phyloP scores from a whole-genome alignment of 208 protist genomes.

The Tritrichomonas musculus region DNA sequence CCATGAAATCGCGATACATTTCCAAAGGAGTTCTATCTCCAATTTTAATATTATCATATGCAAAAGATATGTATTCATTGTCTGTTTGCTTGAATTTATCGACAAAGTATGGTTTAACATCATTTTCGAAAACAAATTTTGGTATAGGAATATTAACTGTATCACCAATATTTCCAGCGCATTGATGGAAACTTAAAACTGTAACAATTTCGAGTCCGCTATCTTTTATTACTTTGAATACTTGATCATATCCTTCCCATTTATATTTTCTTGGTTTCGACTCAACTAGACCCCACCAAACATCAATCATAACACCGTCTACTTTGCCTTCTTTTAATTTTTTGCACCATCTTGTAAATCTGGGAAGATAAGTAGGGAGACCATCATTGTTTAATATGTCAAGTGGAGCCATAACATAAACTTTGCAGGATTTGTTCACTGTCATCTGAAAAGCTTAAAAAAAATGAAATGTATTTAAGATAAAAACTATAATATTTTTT shows the following conservation, averaged over 20 bases:
- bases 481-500: no score
- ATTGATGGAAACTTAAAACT: slow-evolving; percentile 49
- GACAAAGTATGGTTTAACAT: slow-evolving; percentile 49
- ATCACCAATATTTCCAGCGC: slow-evolving; percentile 66
- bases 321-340: not conserved
- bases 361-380: not conserved
- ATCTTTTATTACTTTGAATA: not conserved
- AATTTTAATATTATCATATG: slow-evolving; percentile 50
- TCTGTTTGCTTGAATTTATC: slow-evolving; percentile 50
- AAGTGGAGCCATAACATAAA: not conserved
- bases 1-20: slow-evolving; percentile 60
- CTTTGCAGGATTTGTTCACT: no score
- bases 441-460: no score
- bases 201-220: not conserved
- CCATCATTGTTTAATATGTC: not conserved
- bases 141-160: slow-evolving; percentile 57
- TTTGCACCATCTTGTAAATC: not conserved
- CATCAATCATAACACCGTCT: slow-evolving; percentile 26
- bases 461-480: no score
- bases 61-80: slow-evolving; percentile 59
- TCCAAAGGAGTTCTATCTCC: slow-evolving; percentile 57
- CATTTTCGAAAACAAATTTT: slow-evolving; percentile 50
- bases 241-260: not conserved
- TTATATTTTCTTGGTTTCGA: not conserved
- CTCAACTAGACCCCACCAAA: slow-evolving; percentile 30